Conservation (phyloP, 495 filamentous ascomycete genomes). For the Neohortaea acidophila region DNA sequence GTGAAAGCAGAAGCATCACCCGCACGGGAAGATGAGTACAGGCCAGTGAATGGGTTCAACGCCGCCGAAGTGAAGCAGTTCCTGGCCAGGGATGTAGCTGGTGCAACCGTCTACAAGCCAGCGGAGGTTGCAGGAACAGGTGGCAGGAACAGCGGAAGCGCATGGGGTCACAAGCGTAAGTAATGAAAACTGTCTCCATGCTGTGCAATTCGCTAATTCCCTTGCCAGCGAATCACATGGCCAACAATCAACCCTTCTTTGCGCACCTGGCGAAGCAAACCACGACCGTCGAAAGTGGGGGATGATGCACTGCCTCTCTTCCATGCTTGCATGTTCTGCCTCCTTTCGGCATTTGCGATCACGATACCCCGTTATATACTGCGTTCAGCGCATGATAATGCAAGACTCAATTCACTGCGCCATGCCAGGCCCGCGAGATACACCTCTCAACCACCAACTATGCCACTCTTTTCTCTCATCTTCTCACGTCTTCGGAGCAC, state of each 20-base stretch:
- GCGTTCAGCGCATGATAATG: neutral
- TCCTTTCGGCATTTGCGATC: neutral
- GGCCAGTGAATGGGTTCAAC: conserved; percentile 11
- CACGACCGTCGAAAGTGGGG: conserved; percentile 12
- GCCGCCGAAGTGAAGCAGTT: conserved; percentile 10
- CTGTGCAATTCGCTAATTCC: neutral
- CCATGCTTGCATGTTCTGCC: no score
- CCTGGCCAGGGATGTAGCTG: conserved; percentile 3
- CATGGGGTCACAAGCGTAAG: conserved; percentile 9
- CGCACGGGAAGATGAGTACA: neutral
- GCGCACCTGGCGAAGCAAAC: conserved; percentile 16
- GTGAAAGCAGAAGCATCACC: neutral
- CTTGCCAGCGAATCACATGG: conserved; percentile 12
- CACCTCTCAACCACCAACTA: neutral
- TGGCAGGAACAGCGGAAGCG: neutral
- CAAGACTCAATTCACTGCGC: neutral
- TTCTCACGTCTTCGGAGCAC: no score
- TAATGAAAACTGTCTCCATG: neutral
- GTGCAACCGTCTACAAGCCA: conserved; percentile 6
- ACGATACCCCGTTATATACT: neutral
- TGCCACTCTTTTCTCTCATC: neutral
- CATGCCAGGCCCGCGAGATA: neutral
- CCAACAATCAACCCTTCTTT: conserved; percentile 15
- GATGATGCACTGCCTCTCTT: no score
- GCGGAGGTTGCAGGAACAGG: conserved; percentile 3